Base-by-base conservation (phyloP, 2,329 filamentous ascomycete genomes). In the Nemania bipapillata region DNA sequence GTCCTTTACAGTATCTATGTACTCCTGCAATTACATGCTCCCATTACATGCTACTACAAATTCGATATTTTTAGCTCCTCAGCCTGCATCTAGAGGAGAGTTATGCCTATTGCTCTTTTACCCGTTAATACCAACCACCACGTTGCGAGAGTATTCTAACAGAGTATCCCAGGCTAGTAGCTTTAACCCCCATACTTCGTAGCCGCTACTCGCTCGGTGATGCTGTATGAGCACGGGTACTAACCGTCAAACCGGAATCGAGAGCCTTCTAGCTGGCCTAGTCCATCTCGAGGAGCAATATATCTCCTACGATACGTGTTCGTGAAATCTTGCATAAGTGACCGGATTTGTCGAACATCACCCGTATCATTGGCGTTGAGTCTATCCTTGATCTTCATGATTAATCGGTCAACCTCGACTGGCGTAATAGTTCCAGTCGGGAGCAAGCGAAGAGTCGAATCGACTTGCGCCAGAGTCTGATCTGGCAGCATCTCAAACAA, bases 241-340 rank as follows among this genome's bases (percentile, higher is more conserved):
- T 81, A 89, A 68, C 87, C 87, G 66, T 82, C 83, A 78, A 97
- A 98, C 74, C 92, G 91, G 83, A 98, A 98, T 72, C 92, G 89
- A 24, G 91, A 89, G 26, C 94, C 93, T 81, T 97, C 94, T 66
- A 98, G 83, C 77, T 93, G 87, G 3, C 95, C 95, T 49, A 98
- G 84, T 0, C 95, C 95, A 78, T 98, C 95, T 69, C 95, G 85
- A 6, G 96, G 96, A n/a, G 96, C 95, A 54, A 99, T 92, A 77
- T 99, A 97, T 70, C 96, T 88, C 77, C 96, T 87, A 58, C 96
- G 89, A 80, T 99, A 99, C 32, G 90, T 92, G 79, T 95, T 97
- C 26, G 96, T 98, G 79, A 99, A 99, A 81, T 99, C 96, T 82
- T 98, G 96, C 65, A 99, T 86, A 37, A 97, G 85, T 28, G 88